phyloP scores from a whole-genome alignment of 2,329 filamentous ascomycete genomes.

The Fusarium lyarnte region DNA sequence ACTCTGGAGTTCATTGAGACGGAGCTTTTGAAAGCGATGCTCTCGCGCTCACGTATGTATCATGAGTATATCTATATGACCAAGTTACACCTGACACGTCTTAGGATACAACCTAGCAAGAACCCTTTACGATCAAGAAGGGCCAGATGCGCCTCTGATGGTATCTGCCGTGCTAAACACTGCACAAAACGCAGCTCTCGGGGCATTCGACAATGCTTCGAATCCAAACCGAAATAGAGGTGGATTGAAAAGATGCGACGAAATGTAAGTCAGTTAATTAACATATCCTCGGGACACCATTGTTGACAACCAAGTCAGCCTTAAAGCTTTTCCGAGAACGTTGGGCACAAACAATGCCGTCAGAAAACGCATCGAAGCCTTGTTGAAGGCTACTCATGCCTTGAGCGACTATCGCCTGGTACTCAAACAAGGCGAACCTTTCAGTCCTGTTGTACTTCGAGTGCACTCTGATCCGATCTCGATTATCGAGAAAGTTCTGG shows the following conservation, averaged over 20 bases:
- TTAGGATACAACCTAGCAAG: conserved; percentile 70
- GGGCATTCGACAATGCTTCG: conserved; percentile 81
- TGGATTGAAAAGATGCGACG: conserved; percentile 79
- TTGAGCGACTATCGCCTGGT: conserved; percentile 81
- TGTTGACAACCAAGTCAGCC: conserved; percentile 54
- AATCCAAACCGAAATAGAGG: conserved; percentile 82
- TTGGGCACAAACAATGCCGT: conserved; percentile 63
- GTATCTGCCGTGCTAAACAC: conserved; percentile 65
- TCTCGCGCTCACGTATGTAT: conserved; percentile 67
- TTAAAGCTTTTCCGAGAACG: conserved; percentile 70
- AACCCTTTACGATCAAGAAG: conserved; percentile 67
- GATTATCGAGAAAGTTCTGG: conserved; percentile 76
- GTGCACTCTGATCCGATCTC: conserved; percentile 79
- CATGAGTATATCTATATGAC: not conserved
- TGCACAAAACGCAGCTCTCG: conserved; percentile 71
- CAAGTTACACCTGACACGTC: conserved; percentile 6
- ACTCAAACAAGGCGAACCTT: conserved; percentile 81
- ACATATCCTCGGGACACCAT: no score
- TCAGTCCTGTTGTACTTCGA: conserved; percentile 80
- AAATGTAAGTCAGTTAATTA: conserved; percentile 65
- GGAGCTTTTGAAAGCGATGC: conserved; percentile 74
- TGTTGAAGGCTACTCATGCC: conserved; percentile 78
- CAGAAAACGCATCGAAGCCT: conserved; percentile 65
- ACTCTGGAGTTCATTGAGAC: conserved; percentile 70
- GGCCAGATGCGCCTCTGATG: conserved; percentile 59